A percentile compares a stretch with the other conserved stretches of the same genome.
Conservation (phyloP, 2,329 filamentous ascomycete species). For the Exophiala spinifera region DNA sequence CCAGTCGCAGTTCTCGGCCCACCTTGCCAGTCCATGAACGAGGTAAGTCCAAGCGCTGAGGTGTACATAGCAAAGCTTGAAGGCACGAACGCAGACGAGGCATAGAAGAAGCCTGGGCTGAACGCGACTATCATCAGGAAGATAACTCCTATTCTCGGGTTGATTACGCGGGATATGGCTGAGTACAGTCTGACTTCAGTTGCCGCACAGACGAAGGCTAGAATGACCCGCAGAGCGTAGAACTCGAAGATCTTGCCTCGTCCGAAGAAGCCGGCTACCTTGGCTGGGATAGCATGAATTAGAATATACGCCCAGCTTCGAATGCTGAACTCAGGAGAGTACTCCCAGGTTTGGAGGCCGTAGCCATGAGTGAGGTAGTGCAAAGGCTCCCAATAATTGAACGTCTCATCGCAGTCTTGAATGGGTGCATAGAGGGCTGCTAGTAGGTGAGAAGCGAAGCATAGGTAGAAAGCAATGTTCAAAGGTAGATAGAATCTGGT, state of each 20-base stretch:
- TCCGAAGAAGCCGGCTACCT: constrained; percentile 57
- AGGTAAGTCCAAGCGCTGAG: constrained; percentile 76
- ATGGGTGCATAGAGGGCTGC: constrained; percentile 85
- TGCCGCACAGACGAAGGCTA: constrained; percentile 73
- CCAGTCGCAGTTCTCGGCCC: constrained; percentile 76
- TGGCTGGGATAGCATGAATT: constrained; percentile 72
- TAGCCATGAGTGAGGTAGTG: constrained; percentile 93
- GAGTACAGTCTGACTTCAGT: constrained; percentile 81
- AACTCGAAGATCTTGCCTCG: constrained; percentile 64
- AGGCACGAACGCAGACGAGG: constrained; percentile 80
- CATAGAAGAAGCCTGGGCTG: constrained; percentile 91
- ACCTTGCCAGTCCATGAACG: constrained; percentile 86
- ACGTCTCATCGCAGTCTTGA: constrained; percentile 97
- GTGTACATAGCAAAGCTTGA: constrained; percentile 98
- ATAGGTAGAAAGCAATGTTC: constrained; percentile 75
- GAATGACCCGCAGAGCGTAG: constrained; percentile 74
- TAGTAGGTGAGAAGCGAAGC: constrained; percentile 68
- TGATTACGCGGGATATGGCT: constrained; percentile 71
- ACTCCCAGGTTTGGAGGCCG: constrained; percentile 97
- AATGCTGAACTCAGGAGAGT: constrained; percentile 91
- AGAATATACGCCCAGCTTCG: constrained; percentile 89
- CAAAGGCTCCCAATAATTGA: constrained; percentile 98
- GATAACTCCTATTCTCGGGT: constrained; percentile 78
- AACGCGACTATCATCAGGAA: constrained; percentile 74
- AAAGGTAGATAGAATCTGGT: constrained; percentile 63